Evolutionary conservation across 106 monocot genomes (phyloP).

Genomic region (Phalaenopsis equestris): DNA sequence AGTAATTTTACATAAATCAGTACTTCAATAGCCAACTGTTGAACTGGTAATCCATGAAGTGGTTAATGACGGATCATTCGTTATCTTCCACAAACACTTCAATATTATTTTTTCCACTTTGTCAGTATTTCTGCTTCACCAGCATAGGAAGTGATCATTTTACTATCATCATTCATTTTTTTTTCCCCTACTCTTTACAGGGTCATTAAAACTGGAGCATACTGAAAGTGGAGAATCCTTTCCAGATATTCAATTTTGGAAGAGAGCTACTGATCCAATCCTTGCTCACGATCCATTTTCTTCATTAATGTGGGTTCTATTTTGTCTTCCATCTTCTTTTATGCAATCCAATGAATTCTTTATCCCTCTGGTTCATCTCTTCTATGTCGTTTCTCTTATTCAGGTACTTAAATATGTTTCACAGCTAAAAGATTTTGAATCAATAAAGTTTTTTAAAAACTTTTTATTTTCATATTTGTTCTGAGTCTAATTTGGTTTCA

Average conservation of each 20-base stretch:
- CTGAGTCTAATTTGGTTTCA: background rate
- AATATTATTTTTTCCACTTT: background rate
- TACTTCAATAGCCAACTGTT: background rate
- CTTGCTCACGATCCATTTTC: slow-evolving; percentile 85
- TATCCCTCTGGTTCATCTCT: slow-evolving; percentile 70
- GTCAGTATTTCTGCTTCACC: background rate
- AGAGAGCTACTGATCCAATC: slow-evolving; percentile 67
- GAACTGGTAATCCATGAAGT: background rate
- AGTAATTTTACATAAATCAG: background rate
- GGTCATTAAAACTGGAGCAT: slow-evolving; percentile 22
- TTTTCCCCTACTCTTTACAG: slow-evolving; percentile 15
- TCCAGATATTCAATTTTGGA: slow-evolving; percentile 64
- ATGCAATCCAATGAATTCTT: slow-evolving; percentile 54
- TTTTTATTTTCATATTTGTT: background rate
- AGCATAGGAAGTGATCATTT: background rate
- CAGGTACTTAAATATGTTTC: slow-evolving; percentile 54
- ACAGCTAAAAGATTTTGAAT: slow-evolving; percentile 2
- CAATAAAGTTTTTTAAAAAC: background rate
- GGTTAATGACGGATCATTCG: background rate
- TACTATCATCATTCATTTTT: background rate
- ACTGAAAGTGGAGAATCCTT: slow-evolving; percentile 24
- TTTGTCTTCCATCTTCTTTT: slow-evolving; percentile 71
- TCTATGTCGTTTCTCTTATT: slow-evolving; percentile 71
- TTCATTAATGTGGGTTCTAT: slow-evolving; percentile 72
- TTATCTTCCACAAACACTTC: background rate